Evolutionary conservation across 140 eudicot species (phyloP).

Genomic region (Cichorium intybus): DNA sequence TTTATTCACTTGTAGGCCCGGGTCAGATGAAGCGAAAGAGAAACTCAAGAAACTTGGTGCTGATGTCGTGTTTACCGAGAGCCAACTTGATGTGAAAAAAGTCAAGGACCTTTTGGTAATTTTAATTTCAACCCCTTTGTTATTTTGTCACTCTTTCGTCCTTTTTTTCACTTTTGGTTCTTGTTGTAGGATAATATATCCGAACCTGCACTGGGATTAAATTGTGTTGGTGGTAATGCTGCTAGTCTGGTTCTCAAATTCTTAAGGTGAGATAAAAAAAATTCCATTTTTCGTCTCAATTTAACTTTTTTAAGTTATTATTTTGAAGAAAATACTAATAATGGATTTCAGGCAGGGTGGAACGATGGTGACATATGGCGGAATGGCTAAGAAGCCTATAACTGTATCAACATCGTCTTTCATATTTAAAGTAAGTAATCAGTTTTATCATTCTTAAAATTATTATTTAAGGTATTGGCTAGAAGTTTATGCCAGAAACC

Average conservation of each 20-base stretch:
- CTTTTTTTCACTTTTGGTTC: neutral
- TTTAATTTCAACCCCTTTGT: neutral
- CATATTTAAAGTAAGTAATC: constrained; percentile 72
- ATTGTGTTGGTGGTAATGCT: constrained; percentile 98
- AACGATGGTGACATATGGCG: constrained; percentile 98
- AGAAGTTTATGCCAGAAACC: no score
- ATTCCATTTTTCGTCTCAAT: no score
- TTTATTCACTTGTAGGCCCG: constrained; percentile 49
- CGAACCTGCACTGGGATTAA: constrained; percentile 87
- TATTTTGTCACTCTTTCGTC: neutral
- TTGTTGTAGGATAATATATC: constrained; percentile 58
- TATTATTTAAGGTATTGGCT: no score
- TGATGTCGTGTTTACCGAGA: constrained; percentile 79
- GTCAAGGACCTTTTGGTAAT: constrained; percentile 76
- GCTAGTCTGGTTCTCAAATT: constrained; percentile 85
- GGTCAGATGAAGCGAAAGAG: constrained; percentile 85
- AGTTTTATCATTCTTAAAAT: constrained; percentile 7
- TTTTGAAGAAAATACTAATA: constrained; percentile 2
- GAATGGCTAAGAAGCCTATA: constrained; percentile 94
- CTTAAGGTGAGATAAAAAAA: constrained; percentile 68
- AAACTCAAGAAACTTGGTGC: constrained; percentile 87
- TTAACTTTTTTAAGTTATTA: constrained; percentile 9
- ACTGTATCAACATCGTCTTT: constrained; percentile 86
- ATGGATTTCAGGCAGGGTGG: constrained; percentile 77
- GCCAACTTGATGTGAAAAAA: constrained; percentile 71